Percentiles rank a stretch among this genome's conserved stretches.
These are phyloP conservation scores for Solanum piurae DNA, from an alignment of 257 asterid genomes.

Conservation along the genomic window DNA sequence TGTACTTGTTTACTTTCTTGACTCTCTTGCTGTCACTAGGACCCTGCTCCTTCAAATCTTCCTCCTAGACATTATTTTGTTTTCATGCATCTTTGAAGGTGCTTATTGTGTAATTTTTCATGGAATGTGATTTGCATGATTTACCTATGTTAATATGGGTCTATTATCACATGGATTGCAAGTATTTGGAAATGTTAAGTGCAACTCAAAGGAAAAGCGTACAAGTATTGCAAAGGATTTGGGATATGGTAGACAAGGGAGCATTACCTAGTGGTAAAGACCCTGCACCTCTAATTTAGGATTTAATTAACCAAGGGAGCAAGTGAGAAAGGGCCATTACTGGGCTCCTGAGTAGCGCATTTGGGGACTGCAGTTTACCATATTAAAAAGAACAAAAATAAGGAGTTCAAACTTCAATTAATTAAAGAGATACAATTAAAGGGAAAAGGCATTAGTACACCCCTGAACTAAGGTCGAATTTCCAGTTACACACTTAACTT, in stretches of 20 bases:
- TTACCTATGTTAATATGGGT: not conserved
- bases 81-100: not conserved
- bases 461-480: not conserved
- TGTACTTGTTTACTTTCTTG: slow-evolving; percentile 20
- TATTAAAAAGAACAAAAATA: not conserved
- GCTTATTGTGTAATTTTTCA: not conserved
- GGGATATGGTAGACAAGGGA: not conserved
- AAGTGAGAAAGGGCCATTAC: not conserved
- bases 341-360: not conserved
- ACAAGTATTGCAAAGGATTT: not conserved
- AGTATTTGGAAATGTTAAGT: not conserved
- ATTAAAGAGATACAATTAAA: not conserved
- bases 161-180: not conserved
- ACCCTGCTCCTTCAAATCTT: not conserved
- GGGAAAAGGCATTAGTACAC: not conserved
- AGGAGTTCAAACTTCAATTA: not conserved
- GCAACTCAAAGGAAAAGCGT: not conserved
- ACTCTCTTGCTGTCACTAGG: not conserved
- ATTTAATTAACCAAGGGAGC: not conserved
- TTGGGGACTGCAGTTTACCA: not conserved
- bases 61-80: not conserved
- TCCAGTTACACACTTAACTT: not conserved
- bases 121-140: not conserved
- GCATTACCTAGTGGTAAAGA: not conserved
- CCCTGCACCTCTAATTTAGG: not conserved